phyloP scores from a whole-genome alignment of 2,329 filamentous ascomycete genomes.

The Periglandula ipomoeae region DNA sequence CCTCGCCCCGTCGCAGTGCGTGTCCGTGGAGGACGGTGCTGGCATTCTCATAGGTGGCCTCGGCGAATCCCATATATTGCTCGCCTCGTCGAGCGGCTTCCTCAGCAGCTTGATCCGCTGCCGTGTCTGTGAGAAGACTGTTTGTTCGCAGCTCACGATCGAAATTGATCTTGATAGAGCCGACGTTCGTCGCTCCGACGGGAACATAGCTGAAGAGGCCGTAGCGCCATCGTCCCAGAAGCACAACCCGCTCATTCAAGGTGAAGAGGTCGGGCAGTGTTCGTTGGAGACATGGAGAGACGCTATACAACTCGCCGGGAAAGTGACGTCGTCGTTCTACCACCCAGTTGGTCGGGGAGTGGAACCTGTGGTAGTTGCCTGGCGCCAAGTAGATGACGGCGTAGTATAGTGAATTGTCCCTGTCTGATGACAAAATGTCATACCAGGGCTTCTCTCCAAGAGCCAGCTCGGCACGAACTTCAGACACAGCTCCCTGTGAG shows the following conservation, averaged over 20 bases:
- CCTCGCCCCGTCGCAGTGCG: slow-evolving; percentile 76
- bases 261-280: slow-evolving; percentile 92
- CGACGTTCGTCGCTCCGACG: slow-evolving; percentile 94
- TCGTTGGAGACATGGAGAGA: slow-evolving; percentile 89
- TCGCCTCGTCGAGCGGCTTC: slow-evolving; percentile 68
- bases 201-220: slow-evolving; percentile 96
- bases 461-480: slow-evolving; percentile 77
- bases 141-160: slow-evolving; percentile 91
- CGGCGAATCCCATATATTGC: slow-evolving; percentile 80
- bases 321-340: slow-evolving; percentile 94
- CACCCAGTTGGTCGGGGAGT: slow-evolving; percentile 91
- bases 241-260: slow-evolving; percentile 88
- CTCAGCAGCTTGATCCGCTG: slow-evolving; percentile 76
- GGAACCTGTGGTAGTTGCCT: slow-evolving; percentile 97
- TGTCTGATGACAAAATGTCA: slow-evolving; percentile 50
- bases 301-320: slow-evolving; percentile 88
- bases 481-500: slow-evolving; percentile 64
- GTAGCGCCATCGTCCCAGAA: slow-evolving; percentile 90
- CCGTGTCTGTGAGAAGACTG: slow-evolving; percentile 83
- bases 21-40: slow-evolving; percentile 74
- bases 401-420: slow-evolving; percentile 75
- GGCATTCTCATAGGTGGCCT: slow-evolving; percentile 78
- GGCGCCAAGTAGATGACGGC: slow-evolving; percentile 92
- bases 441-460: slow-evolving; percentile 64
- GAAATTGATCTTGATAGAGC: slow-evolving; percentile 94